Evolutionary conservation across 495 filamentous ascomycete genomes (phyloP), one percentile per base, ranked within the genome.

Genomic region (Penicillium macrosclerotiorum): DNA sequence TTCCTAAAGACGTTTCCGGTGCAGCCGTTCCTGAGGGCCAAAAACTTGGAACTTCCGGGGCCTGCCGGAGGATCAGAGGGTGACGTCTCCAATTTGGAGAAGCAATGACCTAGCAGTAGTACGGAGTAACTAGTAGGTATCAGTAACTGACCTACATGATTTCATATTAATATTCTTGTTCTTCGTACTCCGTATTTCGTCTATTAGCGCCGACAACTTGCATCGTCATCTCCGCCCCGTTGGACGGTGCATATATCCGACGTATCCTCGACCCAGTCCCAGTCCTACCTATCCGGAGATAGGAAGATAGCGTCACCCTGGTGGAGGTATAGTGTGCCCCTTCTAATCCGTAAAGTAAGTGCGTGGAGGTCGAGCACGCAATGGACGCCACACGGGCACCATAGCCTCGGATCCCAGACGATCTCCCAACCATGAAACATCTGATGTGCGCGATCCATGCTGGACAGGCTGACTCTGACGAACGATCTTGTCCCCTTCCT

Each of bases 361-460:
- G 36, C 23, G 18, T 32, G 22, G 20, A 49, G 24, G 36, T 12
- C 29, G 31, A 61, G 51, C 55, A 59, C 52, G 56, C 56, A 29
- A 59, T 59, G 12, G 30, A 44, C 52, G 48, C 48, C 47, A 54
- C 55, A 41, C 26, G n/a, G 22, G 20, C 36, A 24, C n/a, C 36
- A 14, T 22, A 25, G 36, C 36, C 33, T 36, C 33, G 17, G 33
- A 45, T 33, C 17, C 11, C 27, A 43, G 49, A 40, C 36, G 58
- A 61, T 59, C 55, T 30, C n/a, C 38, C 25, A n/a, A 39, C 34
- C 31, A 9, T 56, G 52, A 56, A 59, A 59, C 53, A 31, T 25
- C n/a, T 59, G 49, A 62, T 62, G 47, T 55, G 37, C 57, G 38
- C 30, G 49, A 51, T 46, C 44, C 53, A 47, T 42, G 46, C 39